These are phyloP conservation scores for Pulveroboletus ravenelii DNA, from an alignment of 768 basidiomycete species.

Conservation along the genomic window DNA sequence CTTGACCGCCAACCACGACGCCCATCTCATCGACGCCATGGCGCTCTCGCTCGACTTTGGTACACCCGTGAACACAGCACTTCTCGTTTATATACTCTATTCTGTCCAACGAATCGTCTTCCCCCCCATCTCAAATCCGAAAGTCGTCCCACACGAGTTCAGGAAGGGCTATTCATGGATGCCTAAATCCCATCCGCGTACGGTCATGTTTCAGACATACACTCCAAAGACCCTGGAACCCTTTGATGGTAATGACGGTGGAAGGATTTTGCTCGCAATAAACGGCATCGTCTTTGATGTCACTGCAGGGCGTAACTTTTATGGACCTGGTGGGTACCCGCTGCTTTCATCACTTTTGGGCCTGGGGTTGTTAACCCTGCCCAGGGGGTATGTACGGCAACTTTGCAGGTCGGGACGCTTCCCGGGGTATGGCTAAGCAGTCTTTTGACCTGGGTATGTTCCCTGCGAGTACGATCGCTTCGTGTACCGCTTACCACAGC, in stretches of 20 bases:
- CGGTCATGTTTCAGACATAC: constrained; percentile 71
- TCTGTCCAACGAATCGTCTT: constrained; percentile 70
- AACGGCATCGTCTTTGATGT: constrained; percentile 91
- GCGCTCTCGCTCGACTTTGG: constrained; percentile 46
- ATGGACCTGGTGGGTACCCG: constrained; percentile 76
- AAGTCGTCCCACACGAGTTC: constrained; percentile 60
- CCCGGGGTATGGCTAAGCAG: constrained; percentile 96
- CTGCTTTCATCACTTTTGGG: not conserved
- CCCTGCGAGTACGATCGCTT: not conserved
- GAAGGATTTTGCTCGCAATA: constrained; percentile 82
- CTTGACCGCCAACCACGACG: constrained; percentile 8
- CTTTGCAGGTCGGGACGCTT: constrained; percentile 95
- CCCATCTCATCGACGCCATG: constrained; percentile 19
- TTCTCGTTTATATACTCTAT: constrained; percentile 76
- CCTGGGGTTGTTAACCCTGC: not conserved
- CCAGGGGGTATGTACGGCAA: constrained; percentile 95
- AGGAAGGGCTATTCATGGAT: constrained; percentile 88
- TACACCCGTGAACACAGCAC: constrained; percentile 75
- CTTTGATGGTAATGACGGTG: constrained; percentile 60
- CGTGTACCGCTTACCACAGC: not conserved
- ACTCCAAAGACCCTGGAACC: constrained; percentile 71
- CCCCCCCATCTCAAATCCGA: constrained; percentile 53
- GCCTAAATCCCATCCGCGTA: constrained; percentile 76
- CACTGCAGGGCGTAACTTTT: constrained; percentile 82
- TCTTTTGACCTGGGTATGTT: constrained; percentile 83